Evolutionary conservation across 345 rosid genomes (phyloP).

Genomic region (Dipteronia dyeriana): DNA sequence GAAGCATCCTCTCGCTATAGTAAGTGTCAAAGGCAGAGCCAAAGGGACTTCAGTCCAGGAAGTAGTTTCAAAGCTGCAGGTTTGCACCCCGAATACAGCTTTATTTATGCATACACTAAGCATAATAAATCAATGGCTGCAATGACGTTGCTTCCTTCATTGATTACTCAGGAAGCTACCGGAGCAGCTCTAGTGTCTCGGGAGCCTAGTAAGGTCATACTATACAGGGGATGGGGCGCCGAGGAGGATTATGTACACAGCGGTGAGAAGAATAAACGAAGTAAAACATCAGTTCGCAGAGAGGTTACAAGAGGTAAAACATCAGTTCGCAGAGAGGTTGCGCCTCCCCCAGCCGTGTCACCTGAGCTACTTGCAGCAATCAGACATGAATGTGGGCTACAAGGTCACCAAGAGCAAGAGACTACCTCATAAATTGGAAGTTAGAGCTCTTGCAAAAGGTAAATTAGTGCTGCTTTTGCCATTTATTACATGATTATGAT

Average conservation of each 20-base stretch:
- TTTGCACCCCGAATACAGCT: slow-evolving; percentile 23
- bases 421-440: slow-evolving; percentile 12
- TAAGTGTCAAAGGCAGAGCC: slow-evolving; percentile 90
- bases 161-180: slow-evolving; percentile 67
- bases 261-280: slow-evolving; percentile 16
- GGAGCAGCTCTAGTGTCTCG: slow-evolving; percentile 81
- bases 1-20: slow-evolving; percentile 84
- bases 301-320: slow-evolving; percentile 19
- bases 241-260: slow-evolving; percentile 42
- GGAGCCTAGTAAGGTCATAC: slow-evolving; percentile 90
- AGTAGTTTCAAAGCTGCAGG: slow-evolving; percentile 81
- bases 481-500: not conserved
- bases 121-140: not conserved
- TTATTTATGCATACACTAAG: not conserved
- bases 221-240: slow-evolving; percentile 89
- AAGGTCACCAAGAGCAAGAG: slow-evolving; percentile 18
- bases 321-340: slow-evolving; percentile 23
- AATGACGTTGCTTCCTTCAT: slow-evolving; percentile 11
- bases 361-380: slow-evolving; percentile 81
- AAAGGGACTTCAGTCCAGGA: slow-evolving; percentile 93
- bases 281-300: slow-evolving; percentile 19
- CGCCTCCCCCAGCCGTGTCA: slow-evolving; percentile 42
- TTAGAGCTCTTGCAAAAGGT: slow-evolving; percentile 16
- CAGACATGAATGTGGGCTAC: slow-evolving; percentile 76
- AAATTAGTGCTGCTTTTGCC: not conserved